A percentile compares a stretch with the other conserved stretches of the same genome.
phyloP scores from a whole-genome alignment of 768 basidiomycete species.

The Phlegmacium glaucopus region DNA sequence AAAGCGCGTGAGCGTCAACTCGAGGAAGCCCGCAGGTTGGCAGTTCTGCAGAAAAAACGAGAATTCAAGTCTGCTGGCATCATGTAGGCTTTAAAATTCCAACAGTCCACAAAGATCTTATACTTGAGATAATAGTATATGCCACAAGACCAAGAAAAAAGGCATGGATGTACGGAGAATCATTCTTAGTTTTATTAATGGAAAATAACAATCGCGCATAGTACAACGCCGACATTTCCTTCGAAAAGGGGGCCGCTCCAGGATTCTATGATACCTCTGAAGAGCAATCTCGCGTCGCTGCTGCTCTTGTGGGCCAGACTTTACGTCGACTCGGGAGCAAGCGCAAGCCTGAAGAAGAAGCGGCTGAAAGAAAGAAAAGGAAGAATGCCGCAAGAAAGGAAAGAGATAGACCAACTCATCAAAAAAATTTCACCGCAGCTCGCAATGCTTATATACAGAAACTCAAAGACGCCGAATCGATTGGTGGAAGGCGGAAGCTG shows the following conservation, averaged over 20 bases:
- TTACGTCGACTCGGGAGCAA: constrained; percentile 94
- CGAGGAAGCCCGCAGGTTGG: constrained; percentile 92
- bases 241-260: constrained; percentile 93
- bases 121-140: constrained; percentile 53
- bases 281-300: constrained; percentile 81
- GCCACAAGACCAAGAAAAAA: constrained; percentile 91
- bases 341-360: constrained; percentile 90
- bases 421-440: constrained; percentile 93
- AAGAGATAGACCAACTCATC: constrained; percentile 55
- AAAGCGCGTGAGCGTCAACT: constrained; percentile 97
- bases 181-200: constrained; percentile 1
- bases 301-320: constrained; percentile 90
- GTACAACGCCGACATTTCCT: constrained; percentile 99
- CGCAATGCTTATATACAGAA: constrained; percentile 98
- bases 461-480: constrained; percentile 95
- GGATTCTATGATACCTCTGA: constrained; percentile 98
- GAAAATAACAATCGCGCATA: constrained; percentile 24
- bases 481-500: constrained; percentile 82
- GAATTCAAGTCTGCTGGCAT: constrained; percentile 98
- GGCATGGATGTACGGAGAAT: constrained; percentile 85
- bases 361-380: constrained; percentile 88
- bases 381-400: constrained; percentile 63
- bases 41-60: constrained; percentile 95
- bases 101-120: neutral
- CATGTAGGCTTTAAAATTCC: constrained; percentile 52